Evolutionary conservation across 768 basidiomycete species (phyloP), one percentile per base, ranked within the genome.

Genomic region (Vararia minispora): DNA sequence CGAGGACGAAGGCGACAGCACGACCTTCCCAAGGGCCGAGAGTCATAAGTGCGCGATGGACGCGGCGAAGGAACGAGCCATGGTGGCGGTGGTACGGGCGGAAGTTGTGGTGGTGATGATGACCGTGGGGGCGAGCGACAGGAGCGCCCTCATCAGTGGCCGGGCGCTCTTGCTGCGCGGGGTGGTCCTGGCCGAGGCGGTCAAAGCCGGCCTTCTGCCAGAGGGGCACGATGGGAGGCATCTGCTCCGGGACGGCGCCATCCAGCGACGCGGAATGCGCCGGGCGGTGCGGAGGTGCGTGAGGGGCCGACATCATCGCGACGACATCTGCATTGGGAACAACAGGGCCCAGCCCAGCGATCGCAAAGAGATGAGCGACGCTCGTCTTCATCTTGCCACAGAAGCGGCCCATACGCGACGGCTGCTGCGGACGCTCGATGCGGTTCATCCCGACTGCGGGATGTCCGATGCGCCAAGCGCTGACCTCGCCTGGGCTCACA

Each of bases 21-120:
- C 83, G 68, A 35, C 84, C 84, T 58, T 89, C 86, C 84, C 86
- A 88, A 14, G 74, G 74, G 10, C 84, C 81, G 12, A 89, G 72
- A 6, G 71, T 57, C 63, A 74, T 74, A 39, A 88, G 58, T 2
- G 84, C 79, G 39, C 59, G 60, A 50, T 78, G 72, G 44, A 88
- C 59, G 32, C 86, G 76, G 31, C 55, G 60, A 33, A 70, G 41
- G 69, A 84, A 83, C 24, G 68, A 59, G 16, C 49, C 48, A 38
- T 34, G 37, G 34, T 42, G 40, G 41, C 44, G 50, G 43, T 48
- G 52, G 23, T 50, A 25, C 6, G 18, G 37, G 37, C 36, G 41
- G 33, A 37, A 29, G 26, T 34, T 48, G 47, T 47, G 46, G 25
- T 49, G 35, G 8, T 60, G 53, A 43, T 46, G 52, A 22, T 54